Base-by-base conservation (phyloP, 495 filamentous ascomycete species). In the Glonium stellatum region DNA sequence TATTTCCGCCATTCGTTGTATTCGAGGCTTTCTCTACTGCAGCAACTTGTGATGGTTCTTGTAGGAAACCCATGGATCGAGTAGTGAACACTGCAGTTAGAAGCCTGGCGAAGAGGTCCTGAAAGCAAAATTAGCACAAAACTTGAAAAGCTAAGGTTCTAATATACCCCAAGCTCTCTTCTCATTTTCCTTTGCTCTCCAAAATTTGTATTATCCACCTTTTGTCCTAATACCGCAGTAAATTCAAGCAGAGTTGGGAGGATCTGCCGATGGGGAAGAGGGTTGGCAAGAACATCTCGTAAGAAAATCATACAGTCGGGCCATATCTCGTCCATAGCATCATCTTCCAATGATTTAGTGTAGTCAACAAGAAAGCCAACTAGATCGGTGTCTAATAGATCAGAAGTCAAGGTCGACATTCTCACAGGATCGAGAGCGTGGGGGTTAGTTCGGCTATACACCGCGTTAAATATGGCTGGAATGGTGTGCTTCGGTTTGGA, bases 311-410 rank as follows among this genome's bases (percentile, higher is more conserved):
- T 90, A 70, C 92, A 97, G 67, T 99, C 95, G 39, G 82, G 77
- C 93, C 93, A 99, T 34, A 99, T 96, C 73, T 99, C 93, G 67
- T 99, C 95, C 79, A 97, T 92, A n/a, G 93, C 87, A 77, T 99
- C 93, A 64, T 99, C 93, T 67, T 99, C 93, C 13, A 96, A 76
- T 3, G 90, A 92, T 22, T 83, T 80, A 1, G 90, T 86, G 69
- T 97, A 99, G 50, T 90, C 87, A 5, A 93, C 86, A 56, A 97
- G 72, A 69, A 97, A 99, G 19, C 85, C 82, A 9, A 91, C 89
- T 15, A 97, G 75, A 64, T 95, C 90, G 1, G 82, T 79, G 59
- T 96, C 92, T 23, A 84, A 82, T 5, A 97, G 72, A 59, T 85
- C 86, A 9, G 90, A 88, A 0, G 92, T 95, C 63, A 97, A 72